A percentile compares a stretch with the other conserved stretches of the same genome.
Evolutionary conservation across 306 rosid species (phyloP).

Genomic region (Crataegus laevigata): DNA sequence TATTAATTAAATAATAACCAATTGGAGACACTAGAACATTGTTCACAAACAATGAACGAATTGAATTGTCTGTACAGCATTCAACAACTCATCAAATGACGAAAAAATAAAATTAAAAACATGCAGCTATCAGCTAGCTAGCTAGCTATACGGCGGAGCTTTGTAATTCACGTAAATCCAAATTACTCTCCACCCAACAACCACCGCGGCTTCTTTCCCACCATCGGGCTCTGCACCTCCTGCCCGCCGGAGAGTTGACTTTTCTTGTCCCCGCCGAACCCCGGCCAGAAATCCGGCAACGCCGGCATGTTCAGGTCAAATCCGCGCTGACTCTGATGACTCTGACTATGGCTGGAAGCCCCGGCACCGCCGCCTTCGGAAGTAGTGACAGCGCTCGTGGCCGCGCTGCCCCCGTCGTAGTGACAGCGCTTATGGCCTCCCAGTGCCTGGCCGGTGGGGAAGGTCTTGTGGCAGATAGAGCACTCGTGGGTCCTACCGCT

Average conservation of each 20-base stretch:
- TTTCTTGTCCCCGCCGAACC: conserved; percentile 10
- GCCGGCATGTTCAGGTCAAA: conserved; percentile 87
- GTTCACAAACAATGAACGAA: neutral
- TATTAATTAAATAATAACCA: neutral
- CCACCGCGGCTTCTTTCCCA: conserved; percentile 60
- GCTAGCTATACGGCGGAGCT: neutral
- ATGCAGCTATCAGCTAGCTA: neutral
- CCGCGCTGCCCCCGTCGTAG: conserved; percentile 63
- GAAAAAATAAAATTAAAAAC: neutral
- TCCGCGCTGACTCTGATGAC: conserved; percentile 37
- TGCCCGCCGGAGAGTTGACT: conserved; percentile 39
- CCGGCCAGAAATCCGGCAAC: conserved; percentile 51
- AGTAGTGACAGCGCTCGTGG: conserved; percentile 21
- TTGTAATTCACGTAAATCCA: neutral
- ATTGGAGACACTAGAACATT: neutral
- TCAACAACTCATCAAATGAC: neutral
- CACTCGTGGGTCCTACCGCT: conserved; percentile 60
- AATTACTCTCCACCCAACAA: conserved; percentile 9
- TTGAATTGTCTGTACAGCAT: conserved; percentile 5
- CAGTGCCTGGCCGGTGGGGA: conserved; percentile 82
- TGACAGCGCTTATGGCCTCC: conserved; percentile 98
- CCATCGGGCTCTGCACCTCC: conserved; percentile 86
- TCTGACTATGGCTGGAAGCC: conserved; percentile 23
- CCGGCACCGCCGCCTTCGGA: conserved; percentile 46
- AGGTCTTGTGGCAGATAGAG: conserved; percentile 75